Base-by-base conservation (phyloP, 371 early-diverging fungal genomes). In the Lichtheimia ornata region DNA sequence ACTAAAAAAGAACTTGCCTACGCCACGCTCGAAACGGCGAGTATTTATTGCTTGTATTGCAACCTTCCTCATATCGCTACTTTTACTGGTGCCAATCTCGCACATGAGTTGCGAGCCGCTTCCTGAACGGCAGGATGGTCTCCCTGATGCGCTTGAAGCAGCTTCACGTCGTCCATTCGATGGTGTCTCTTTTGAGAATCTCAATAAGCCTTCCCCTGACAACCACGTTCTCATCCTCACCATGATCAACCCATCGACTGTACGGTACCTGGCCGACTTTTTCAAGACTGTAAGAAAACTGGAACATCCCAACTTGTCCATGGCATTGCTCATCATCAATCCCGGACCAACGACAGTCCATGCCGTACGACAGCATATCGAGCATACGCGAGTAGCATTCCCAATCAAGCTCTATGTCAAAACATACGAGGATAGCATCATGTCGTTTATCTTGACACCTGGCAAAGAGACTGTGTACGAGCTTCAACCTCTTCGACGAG, bases 401-500 rank as follows among this genome's bases (percentile, higher is more conserved):
- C 67, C 73, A 0, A 69, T 74, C 0, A 58, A 61, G 15, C 20
- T 63, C 20, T 59, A 67, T 47, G 71, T 74, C 49, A 74, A 74
- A 22, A 67, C 71, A 1, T 74, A 52, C 28, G 60, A 81, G 49
- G 51, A 60, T 24, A 56, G 53, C n/a, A 45, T 41, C 11, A 55
- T 51, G 28, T 27, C 57, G 35, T 58, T 30, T 59, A 25, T 51
- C 45, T 35, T 52, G n/a, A 51, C 61, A 55, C 54, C 56, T 30
- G 35, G 62, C 45, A 64, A 74, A 55, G 65, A 72, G 35, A 66
- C 69, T 17, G 50, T 71, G 27, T 72, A 73, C 50, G 74, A 73
- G 15, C 62, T 75, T 49, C 83, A 85, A 63, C 65, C 65, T n/a
- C 57, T 72, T 27, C 74, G 77, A 58, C 70, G 79, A 35, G 70